Evolutionary conservation across 306 rosid species (phyloP), one percentile per base, ranked within the genome.

Genomic region (Arachis stenosperma): DNA sequence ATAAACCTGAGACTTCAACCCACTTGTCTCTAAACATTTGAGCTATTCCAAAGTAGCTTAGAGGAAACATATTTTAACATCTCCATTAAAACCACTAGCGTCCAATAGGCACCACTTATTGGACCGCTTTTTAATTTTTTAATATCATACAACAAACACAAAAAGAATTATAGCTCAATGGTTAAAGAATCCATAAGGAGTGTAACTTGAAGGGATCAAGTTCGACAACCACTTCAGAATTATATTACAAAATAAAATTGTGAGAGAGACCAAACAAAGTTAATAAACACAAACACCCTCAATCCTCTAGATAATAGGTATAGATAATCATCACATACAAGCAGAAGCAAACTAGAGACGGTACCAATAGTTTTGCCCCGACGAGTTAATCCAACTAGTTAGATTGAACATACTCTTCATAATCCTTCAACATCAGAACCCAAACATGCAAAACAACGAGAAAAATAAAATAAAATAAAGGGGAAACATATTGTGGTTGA

Each of bases 1-100:
- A 3, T 67, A 48, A 75, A 14, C 51, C 8, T 33, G 15, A 44
- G 66, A 52, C 62, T 70, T 77, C 76, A 5, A 10, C 51, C 54
- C 61, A 46, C 56, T 37, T 43, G 61, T 54, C 67, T 39, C 44
- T 55, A 63, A 13, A 22, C 62, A 69, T 41, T n/a, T 46, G 33
- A 69, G 73, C 55, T 61, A 68, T 62, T 56, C 67, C 47, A 36
- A 39, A 61, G 56, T 27, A 27, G 52, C 46, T 75, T 39, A 42
- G 70, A 81, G 59, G 57, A 65, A 47, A 58, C 42, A 14, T 42
- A 54, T 59, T 50, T 62, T 22, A 55, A 59, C 64, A 63, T 41
- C 44, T 51, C 36, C 30, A 39, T 63, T 66, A 22, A 78, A 72
- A 59, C 67, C 10, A 50, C 42, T 75, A 6, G 27, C 27, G 27